Evolutionary conservation across 768 basidiomycete species (phyloP), one percentile per base, ranked within the genome.

Genomic region (Nidularia sp.): DNA sequence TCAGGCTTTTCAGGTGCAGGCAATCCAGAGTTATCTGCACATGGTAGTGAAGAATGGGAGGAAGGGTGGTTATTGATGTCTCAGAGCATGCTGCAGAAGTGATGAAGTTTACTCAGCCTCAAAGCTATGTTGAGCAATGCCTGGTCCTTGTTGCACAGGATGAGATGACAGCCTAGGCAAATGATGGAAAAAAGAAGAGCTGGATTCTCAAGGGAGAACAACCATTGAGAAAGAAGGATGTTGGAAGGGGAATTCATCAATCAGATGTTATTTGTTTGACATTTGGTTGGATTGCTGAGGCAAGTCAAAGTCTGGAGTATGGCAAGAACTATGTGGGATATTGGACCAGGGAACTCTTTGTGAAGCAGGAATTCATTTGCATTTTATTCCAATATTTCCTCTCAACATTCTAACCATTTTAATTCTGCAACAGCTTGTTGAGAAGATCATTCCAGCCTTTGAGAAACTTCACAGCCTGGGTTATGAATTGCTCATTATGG

Each of bases 401-500:
- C 4, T 48, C 25, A 39, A 42, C 35, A 9, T 32, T 13, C 10
- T 39, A 8, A 34, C 22, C 53, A 25, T n/a, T 18, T 18, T 18
- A 18, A 18, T 18, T 18, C 18, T 18, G 18, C 39, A 22, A 46
- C 53, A 68, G 66, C 42, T 68, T 7, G 32, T 35, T 1, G 61
- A 63, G 46, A 65, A 63, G 49, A 65, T 68, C 29, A 66, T 68
- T 29, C 66, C 65, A 7, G 60, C 60, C 13, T 68, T 68, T 50
- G 63, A 70, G 48, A 12, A 31, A 9, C 60, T 46, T 47, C 74
- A 70, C 56, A 61, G 61, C 1, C 61, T 66, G 2, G 62, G 57
- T 18, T 70, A 67, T 57, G 66, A 69, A 47, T 68, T 66, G 1
- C 55, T 76, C 0, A 57, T 76, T 39, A 53, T 75, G 48, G 64